Base-by-base conservation (phyloP, 345 rosid species). In the Melaleuca quinquenervia region DNA sequence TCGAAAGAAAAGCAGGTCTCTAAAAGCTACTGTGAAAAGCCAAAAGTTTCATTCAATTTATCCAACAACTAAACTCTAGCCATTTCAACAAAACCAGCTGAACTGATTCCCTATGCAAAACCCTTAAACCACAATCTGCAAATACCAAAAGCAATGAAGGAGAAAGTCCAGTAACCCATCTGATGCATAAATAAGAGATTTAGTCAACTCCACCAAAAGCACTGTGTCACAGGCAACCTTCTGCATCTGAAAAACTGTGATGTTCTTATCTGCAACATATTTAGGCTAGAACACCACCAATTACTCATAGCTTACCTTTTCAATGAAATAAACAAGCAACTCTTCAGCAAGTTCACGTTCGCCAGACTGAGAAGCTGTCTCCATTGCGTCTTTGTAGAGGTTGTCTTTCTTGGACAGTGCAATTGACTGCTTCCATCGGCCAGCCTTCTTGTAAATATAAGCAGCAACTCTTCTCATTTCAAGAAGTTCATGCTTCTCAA, bases 391-490 rank as follows among this genome's bases (percentile, higher is more conserved):
- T 87, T 93, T 97, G 92, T 94, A 97, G 84, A 91, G 92, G 84
- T 92, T 96, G 89, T 97, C 98, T 53, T 96, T 97, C 95, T 97
- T 97, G 84, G 99, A 97, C 90, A 97, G 91, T 48, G 96, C 96
- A 93, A 97, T 97, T 5, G 99, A 97, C 87, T 92, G 96, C 98
- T 96, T 97, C 99, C 99, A 97, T 90, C 98, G 91, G 84, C 99
- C 98, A 2, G 99, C 99, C 91, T 97, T 97, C 87, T 97, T 97
- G 92, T 97, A 97, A 54, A 97, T 96, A 86, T 97, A 97, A 74
- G 99, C 99, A 87, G 99, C 99, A 86, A 97, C 99, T n/a, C 99
- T 98, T 88, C 99, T 94, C 98, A 97, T 97, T 90, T 97, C 99
- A 85, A 97, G 93, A 87, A 97, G 98, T 92, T 97, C 99, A 52